Evolutionary conservation across 2,329 filamentous ascomycete genomes (phyloP).

Genomic region (Cladosporium sphaerospermum): DNA sequence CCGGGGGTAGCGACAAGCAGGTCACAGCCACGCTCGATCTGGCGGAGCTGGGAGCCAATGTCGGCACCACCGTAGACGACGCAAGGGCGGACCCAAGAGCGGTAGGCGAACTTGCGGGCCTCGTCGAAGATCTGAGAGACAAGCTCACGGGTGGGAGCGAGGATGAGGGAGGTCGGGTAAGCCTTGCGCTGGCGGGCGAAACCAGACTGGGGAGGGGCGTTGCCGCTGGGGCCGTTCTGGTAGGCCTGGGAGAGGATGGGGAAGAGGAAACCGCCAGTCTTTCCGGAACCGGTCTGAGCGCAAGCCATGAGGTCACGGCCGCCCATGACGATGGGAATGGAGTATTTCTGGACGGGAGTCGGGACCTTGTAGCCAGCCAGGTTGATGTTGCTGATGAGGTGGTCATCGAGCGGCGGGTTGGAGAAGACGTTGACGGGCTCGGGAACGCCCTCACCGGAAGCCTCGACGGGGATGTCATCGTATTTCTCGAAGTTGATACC

Average conservation of each 20-base stretch:
- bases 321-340: conserved; percentile 96
- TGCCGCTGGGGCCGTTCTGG: conserved; percentile 72
- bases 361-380: conserved; percentile 91
- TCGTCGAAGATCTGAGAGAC: conserved; percentile 99
- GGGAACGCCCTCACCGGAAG: conserved; percentile 86
- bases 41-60: conserved; percentile 94
- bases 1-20: conserved; percentile 94
- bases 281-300: conserved; percentile 98
- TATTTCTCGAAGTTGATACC: conserved; percentile 99
- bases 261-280: conserved; percentile 99
- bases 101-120: conserved; percentile 95
- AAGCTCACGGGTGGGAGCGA: conserved; percentile 95
- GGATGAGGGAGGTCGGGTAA: conserved; percentile 89
- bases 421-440: conserved; percentile 86
- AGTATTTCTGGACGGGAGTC: conserved; percentile 98
- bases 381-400: conserved; percentile 87
- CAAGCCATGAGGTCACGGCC: conserved; percentile 99
- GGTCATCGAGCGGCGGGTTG: conserved; percentile 91
- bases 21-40: conserved; percentile 97
- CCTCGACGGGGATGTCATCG: conserved; percentile 97
- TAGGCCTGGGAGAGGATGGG: conserved; percentile 98
- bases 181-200: conserved; percentile 96
- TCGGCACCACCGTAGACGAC: conserved; percentile 99
- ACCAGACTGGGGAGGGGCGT: conserved; percentile 60
- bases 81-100: conserved; percentile 96